Percentiles rank a stretch among this genome's conserved stretches.
These are phyloP conservation scores for Leishmania aethiopica DNA, from an alignment of 208 protist genomes.

Conservation along the genomic window DNA sequence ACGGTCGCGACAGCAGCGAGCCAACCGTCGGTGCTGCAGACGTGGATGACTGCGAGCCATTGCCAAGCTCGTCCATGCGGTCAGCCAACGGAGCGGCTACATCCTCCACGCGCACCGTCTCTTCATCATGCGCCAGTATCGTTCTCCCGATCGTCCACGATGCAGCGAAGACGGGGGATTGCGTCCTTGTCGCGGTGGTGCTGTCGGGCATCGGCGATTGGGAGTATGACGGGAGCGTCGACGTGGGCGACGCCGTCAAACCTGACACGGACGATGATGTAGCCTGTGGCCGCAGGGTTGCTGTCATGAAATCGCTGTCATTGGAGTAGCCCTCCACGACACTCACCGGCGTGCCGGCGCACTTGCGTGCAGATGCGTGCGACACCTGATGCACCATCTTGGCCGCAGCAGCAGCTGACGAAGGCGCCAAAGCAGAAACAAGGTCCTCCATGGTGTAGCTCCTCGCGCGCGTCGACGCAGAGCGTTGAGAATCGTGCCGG, in stretches of 20 bases:
- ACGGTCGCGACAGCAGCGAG: background rate
- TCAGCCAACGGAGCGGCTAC: background rate
- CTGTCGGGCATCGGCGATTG: background rate
- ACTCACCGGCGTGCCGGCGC: background rate
- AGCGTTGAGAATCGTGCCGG: background rate
- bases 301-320: background rate
- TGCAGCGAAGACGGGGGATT: background rate
- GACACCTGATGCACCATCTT: background rate
- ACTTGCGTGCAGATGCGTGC: background rate
- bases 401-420: background rate
- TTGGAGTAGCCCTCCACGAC: background rate
- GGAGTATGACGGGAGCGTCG: background rate
- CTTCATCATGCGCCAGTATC: background rate
- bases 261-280: background rate
- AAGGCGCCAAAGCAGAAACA: background rate
- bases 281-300: background rate
- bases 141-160: constrained; percentile 4
- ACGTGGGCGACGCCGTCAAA: background rate
- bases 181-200: background rate
- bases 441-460: constrained; percentile 2
- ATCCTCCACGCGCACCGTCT: constrained; percentile 11
- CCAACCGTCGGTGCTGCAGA: background rate
- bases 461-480: background rate
- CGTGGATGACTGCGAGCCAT: background rate
- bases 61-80: background rate